Evolutionary conservation across 2,329 filamentous ascomycete species (phyloP).

Genomic region (Penicillium sp.): DNA sequence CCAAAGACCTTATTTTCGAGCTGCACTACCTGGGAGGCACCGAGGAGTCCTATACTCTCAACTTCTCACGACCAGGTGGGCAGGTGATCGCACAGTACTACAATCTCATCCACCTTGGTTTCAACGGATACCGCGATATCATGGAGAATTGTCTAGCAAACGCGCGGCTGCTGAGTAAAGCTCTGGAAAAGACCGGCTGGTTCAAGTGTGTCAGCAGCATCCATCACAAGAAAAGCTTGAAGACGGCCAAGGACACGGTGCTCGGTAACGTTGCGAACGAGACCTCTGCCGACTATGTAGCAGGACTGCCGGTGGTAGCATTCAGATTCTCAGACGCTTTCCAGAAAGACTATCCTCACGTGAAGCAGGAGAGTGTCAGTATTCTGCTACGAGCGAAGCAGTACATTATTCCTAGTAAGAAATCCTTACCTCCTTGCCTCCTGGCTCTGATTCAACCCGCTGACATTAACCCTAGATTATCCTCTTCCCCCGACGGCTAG

Average conservation of each 20-base stretch:
- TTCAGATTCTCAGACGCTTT: conserved; percentile 62
- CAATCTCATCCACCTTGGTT: conserved; percentile 68
- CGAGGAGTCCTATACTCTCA: conserved; percentile 66
- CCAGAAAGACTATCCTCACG: conserved; percentile 56
- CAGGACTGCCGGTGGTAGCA: conserved; percentile 65
- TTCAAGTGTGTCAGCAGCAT: conserved; percentile 63
- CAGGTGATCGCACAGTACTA: conserved; percentile 71
- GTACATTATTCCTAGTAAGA: conserved; percentile 64
- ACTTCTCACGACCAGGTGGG: conserved; percentile 67
- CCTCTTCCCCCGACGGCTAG: conserved; percentile 60
- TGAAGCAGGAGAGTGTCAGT: conserved; percentile 62
- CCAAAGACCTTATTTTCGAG: conserved; percentile 66
- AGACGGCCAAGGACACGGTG: conserved; percentile 38
- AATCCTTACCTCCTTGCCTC: not conserved
- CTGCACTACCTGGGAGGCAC: conserved; percentile 69
- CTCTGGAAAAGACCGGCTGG: conserved; percentile 63
- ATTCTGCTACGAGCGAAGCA: conserved; percentile 62
- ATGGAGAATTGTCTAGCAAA: conserved; percentile 65
- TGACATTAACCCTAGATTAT: conserved; percentile 47
- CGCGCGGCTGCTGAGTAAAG: conserved; percentile 60
- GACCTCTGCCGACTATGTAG: conserved; percentile 58
- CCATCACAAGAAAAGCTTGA: conserved; percentile 54
- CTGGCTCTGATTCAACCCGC: not conserved
- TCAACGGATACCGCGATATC: conserved; percentile 59
- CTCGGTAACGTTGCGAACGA: conserved; percentile 40